Evolutionary conservation across 306 rosid species (phyloP), one percentile per base, ranked within the genome.

Genomic region (Dalbergia cochinchinensis): DNA sequence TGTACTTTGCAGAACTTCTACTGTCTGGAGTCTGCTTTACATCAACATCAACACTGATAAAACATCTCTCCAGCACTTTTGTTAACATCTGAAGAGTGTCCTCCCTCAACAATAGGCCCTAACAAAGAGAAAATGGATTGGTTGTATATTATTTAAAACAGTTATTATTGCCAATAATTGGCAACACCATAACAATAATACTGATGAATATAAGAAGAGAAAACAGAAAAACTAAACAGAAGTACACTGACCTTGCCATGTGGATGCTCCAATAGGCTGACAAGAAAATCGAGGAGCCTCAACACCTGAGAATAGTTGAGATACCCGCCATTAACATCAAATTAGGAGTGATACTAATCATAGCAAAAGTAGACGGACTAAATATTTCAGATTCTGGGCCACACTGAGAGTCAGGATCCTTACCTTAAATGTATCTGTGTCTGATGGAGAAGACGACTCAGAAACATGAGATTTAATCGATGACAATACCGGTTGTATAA

Each of bases 271-370:
- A 88, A 83, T 79, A 95, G 84, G 83, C 93, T 88, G 55, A 91
- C 92, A 88, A 95, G 89, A 91, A 95, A 95, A 78, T 95, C 98
- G 78, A 95, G 91, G 78, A 89, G 96, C 86, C 92, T 91, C 90
- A 51, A 90, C 76, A 95, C 88, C 99, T 95, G 87, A 82, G 87
- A 76, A 83, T 47, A 55, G 69, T 67, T 63, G 34, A 62, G 51
- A 62, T 73, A 51, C 42, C 41, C 70, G 64, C 53, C 31, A 61
- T 34, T 34, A 31, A 48, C 51, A 42, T 59, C 74, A 73, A 82
- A 71, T 51, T n/a, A 54, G 60, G 10, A n/a, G 10, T 0, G 6
- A 54, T 6, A 54, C 22, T 54, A 54, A 54, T 54, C 22, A 54
- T 0, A 6, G n/a, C 1, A 54, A 69, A 82, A 72, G 54, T 67